These are phyloP conservation scores for Trichoderma citrinoviride DNA, from an alignment of 2,329 filamentous ascomycete species.

Conservation along the genomic window DNA sequence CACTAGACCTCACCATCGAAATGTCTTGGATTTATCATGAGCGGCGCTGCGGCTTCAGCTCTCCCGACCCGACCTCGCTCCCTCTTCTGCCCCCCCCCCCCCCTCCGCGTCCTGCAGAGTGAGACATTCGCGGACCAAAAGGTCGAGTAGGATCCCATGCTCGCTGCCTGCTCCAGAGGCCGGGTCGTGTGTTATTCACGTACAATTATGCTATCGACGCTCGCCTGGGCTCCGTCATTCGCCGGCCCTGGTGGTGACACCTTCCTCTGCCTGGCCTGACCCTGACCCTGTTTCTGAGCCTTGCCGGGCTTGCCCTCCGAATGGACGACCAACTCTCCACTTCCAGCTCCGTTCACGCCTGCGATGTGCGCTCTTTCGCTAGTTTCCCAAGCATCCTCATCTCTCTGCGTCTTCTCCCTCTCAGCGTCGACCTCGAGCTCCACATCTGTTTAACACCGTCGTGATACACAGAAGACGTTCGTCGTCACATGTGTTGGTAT, in stretches of 20 bases:
- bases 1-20: constrained; percentile 12
- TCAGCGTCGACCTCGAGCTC: constrained; percentile 9
- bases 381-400: background rate
- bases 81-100: background rate
- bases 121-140: background rate
- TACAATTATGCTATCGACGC: background rate
- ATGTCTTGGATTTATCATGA: constrained; percentile 17
- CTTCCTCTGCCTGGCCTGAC: constrained; percentile 5
- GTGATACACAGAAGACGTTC: constrained; percentile 13
- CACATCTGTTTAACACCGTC: constrained; percentile 16
- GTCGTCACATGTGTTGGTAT: constrained; percentile 15
- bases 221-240: background rate
- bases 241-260: constrained; percentile 4
- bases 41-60: constrained; percentile 3
- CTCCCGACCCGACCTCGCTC: constrained; percentile 4
- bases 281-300: constrained; percentile 15
- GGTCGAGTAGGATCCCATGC: background rate
- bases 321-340: constrained; percentile 10
- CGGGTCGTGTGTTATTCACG: background rate
- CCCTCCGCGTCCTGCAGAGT: background rate
- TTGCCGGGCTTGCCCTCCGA: background rate
- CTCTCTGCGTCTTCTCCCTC: background rate
- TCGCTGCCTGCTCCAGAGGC: background rate
- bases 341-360: constrained; percentile 6
- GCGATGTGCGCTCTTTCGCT: background rate